Evolutionary conservation across 495 filamentous ascomycete species (phyloP), one percentile per base, ranked within the genome.

Genomic region (Aspergillus biplanus): DNA sequence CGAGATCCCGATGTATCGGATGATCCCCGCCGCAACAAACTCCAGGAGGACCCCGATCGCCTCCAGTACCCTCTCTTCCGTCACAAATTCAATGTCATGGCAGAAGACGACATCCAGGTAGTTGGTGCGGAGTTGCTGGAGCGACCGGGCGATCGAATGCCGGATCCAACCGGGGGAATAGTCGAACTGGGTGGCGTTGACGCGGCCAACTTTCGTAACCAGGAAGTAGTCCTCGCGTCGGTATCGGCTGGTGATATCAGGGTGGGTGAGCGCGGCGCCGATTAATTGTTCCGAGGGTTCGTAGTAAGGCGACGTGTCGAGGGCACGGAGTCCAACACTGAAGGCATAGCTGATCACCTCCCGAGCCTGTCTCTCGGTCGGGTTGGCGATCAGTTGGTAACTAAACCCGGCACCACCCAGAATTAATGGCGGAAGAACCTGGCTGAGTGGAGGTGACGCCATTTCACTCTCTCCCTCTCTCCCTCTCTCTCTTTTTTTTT

Each of bases 81-180:
- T 6, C 7, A 56, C 59, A 33, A 62, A 55, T 44, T 62, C 59
- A 42, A 62, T 49, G 18, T 62, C 59, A 34, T 62, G 59, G 18
- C 59, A 62, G 42, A 62, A 62, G 5, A 62, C 59, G 31, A 62
- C 59, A 39, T 62, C 59, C 18, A 62, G 59, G 18, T 62, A 62
- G 27, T 11, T 49, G 27, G 59, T 62, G 6, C 39, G 9, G 7
- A 62, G 39, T 2, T 52, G 37, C 42, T 56, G 39, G 4, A 62
- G 59, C 32, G 59, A 62, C n/a, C 59, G 59, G 15, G 52, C 27
- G 52, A 62, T 44, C 4, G 59, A 56, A 13, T 55, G 18, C 12
- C 59, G 37, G 52, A 62, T 62, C 52, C 52, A 62, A 3, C 35
- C 39, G 35, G 52, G 59, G 15, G 52, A 56, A 42, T 56, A 62